Evolutionary conservation across 768 basidiomycete genomes (phyloP).

Genomic region (Pleurotus platypus): DNA sequence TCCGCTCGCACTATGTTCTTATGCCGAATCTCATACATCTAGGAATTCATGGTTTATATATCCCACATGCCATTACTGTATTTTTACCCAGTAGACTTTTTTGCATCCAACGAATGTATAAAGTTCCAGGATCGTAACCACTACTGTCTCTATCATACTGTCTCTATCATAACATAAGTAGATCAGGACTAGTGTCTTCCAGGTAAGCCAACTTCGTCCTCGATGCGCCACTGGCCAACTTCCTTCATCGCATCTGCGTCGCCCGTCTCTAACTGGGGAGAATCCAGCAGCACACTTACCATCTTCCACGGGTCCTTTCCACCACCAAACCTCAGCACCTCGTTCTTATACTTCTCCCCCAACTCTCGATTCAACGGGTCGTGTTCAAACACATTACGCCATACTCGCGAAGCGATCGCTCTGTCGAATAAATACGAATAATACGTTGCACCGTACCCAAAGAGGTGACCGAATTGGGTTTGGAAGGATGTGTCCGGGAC

Average conservation of each 20-base stretch:
- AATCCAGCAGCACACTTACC: constrained; percentile 68
- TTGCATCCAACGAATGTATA: too few relatives aligned
- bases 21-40: too few relatives aligned
- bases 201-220: constrained; percentile 61
- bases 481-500: constrained; percentile 89
- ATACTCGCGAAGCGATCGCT: constrained; percentile 92
- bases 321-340: constrained; percentile 79
- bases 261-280: constrained; percentile 64
- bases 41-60: too few relatives aligned
- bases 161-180: too few relatives aligned
- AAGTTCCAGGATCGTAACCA: too few relatives aligned
- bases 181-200: constrained; percentile 48
- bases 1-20: too few relatives aligned
- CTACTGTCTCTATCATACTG: too few relatives aligned
- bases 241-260: constrained; percentile 83
- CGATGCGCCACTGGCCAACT: constrained; percentile 87
- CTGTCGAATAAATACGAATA: constrained; percentile 97
- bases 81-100: too few relatives aligned
- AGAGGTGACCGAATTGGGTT: constrained; percentile 93
- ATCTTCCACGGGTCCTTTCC: constrained; percentile 93
- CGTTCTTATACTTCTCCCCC: constrained; percentile 79
- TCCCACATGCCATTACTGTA: too few relatives aligned
- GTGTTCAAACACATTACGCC: constrained; percentile 65
- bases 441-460: constrained; percentile 96
- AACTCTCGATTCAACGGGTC: constrained; percentile 67